These are phyloP conservation scores for Rusavskia elegans DNA, from an alignment of 495 filamentous ascomycete genomes.

Conservation along the genomic window DNA sequence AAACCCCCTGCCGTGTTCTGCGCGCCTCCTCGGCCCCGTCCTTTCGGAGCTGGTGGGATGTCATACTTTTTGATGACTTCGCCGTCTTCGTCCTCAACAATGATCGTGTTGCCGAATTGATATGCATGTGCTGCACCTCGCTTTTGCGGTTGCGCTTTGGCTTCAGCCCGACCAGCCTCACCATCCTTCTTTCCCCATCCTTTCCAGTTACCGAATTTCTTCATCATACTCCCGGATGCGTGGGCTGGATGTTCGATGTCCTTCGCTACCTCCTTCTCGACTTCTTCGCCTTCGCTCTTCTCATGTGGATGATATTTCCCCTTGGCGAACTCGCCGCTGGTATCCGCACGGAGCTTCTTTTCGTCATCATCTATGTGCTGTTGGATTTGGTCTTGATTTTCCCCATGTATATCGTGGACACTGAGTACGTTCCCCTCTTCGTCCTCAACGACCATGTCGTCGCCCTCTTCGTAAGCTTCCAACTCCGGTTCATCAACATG, in stretches of 20 bases:
- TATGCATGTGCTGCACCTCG: constrained; percentile 72
- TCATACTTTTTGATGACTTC: constrained; percentile 97
- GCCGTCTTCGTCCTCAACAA: constrained; percentile 94
- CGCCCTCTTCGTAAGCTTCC: constrained; percentile 69
- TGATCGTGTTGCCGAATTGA: constrained; percentile 91
- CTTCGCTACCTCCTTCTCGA: constrained; percentile 20
- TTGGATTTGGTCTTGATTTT: constrained; percentile 28
- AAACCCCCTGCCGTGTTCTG: constrained; percentile 24
- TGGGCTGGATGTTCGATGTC: constrained; percentile 18
- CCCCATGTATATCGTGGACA: constrained; percentile 27
- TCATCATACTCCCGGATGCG: constrained; percentile 17
- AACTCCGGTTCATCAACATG: constrained; percentile 25
- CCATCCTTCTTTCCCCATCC: constrained; percentile 21
- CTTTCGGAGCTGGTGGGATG: constrained; percentile 38
- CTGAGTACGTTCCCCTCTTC: constrained; percentile 72
- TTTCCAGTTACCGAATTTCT: constrained; percentile 24
- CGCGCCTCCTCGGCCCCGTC: constrained; percentile 20
- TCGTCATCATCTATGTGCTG: constrained; percentile 40
- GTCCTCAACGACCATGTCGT: constrained; percentile 72
- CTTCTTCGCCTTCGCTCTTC: constrained; percentile 29
- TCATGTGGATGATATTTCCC: constrained; percentile 27
- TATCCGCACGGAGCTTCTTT: constrained; percentile 42
- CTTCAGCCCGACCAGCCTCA: constrained; percentile 10
- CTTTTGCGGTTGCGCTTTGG: constrained; percentile 15
- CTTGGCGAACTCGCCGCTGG: constrained; percentile 24